These are phyloP conservation scores for Sarocladium oryzae DNA, from an alignment of 2,329 filamentous ascomycete species.

Conservation along the genomic window DNA sequence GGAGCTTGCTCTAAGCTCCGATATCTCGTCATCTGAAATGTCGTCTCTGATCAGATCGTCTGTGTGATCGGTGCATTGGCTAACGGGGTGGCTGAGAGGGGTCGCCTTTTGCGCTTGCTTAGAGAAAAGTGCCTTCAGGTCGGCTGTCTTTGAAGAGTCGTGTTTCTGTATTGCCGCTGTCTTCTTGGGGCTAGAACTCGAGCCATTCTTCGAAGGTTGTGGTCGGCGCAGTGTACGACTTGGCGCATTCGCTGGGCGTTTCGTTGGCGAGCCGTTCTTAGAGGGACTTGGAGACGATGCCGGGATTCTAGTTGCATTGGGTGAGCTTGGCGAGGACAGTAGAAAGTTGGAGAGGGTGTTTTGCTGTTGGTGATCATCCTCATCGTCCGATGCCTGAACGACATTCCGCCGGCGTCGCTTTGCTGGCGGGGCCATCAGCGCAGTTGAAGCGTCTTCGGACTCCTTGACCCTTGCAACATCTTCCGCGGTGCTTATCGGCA, in stretches of 20 bases:
- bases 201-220: conserved; percentile 22
- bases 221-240: conserved; percentile 19
- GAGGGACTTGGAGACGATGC: conserved; percentile 35
- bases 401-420: conserved; percentile 54
- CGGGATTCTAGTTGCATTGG: conserved; percentile 24
- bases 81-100: conserved; percentile 23
- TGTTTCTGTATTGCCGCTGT: conserved; percentile 32
- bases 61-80: conserved; percentile 23
- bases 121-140: conserved; percentile 55
- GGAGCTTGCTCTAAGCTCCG: conserved; percentile 40
- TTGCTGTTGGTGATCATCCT: conserved; percentile 34
- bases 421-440: conserved; percentile 49
- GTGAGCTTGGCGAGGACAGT: conserved; percentile 43
- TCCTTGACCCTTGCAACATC: not conserved
- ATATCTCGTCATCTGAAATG: conserved; percentile 53
- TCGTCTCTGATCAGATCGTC: conserved; percentile 49
- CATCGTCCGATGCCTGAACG: conserved; percentile 42
- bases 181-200: conserved; percentile 33
- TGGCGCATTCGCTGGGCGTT: conserved; percentile 17
- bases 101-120: conserved; percentile 49
- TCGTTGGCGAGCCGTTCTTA: conserved; percentile 19
- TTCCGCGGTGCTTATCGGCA: not conserved
- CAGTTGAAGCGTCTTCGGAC: conserved; percentile 22
- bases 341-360: conserved; percentile 49
- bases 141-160: conserved; percentile 47